Conservation (phyloP, 2,329 filamentous ascomycete species). For the Fusarium burgessii region DNA sequence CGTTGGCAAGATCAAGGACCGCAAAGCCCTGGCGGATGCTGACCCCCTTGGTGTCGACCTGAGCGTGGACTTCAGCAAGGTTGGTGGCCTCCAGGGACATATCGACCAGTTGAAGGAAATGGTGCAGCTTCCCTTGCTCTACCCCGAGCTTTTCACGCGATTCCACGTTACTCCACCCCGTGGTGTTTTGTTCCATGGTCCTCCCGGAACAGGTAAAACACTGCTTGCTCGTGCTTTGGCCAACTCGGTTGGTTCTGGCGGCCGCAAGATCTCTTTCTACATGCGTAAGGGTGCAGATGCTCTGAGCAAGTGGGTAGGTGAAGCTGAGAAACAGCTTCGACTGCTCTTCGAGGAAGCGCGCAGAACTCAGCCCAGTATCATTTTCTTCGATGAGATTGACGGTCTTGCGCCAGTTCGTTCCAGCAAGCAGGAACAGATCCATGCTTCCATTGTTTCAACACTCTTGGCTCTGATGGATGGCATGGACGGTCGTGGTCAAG, state of each 20-base stretch:
- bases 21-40: conserved; percentile 90
- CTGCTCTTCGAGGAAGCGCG: conserved; percentile 95
- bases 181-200: conserved; percentile 95
- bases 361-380: conserved; percentile 97
- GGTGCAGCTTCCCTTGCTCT: conserved; percentile 93
- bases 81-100: conserved; percentile 91
- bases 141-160: conserved; percentile 91
- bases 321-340: conserved; percentile 94
- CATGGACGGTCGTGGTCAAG: conserved; percentile 97
- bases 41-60: conserved; percentile 94
- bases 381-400: conserved; percentile 99
- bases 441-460: conserved; percentile 96
- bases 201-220: conserved; percentile 97
- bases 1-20: conserved; percentile 93
- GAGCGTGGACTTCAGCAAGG: conserved; percentile 92
- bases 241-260: conserved; percentile 88
- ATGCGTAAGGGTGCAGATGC: conserved; percentile 99
- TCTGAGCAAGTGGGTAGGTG: conserved; percentile 98
- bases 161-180: conserved; percentile 95
- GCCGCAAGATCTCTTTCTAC: conserved; percentile 97
- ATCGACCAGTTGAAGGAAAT: conserved; percentile 99
- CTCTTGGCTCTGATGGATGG: conserved; percentile 96
- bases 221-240: conserved; percentile 93
- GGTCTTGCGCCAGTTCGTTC: conserved; percentile 95
- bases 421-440: conserved; percentile 98